A percentile compares a stretch with the other conserved stretches of the same genome.
These are phyloP conservation scores for Fusarium kyushuense DNA, from an alignment of 2,329 filamentous ascomycete genomes.

Conservation along the genomic window DNA sequence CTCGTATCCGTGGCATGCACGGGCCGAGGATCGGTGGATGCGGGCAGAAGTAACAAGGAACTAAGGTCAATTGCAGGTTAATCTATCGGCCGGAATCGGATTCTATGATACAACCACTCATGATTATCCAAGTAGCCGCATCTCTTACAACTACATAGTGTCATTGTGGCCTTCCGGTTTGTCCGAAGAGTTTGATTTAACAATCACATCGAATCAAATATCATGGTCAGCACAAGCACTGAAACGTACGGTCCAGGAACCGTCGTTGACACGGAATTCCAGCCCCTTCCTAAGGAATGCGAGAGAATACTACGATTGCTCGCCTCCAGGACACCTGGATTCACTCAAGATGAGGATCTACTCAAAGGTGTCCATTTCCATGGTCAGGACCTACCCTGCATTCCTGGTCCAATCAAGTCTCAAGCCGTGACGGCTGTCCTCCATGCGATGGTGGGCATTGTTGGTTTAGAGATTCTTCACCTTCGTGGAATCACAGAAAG, in stretches of 20 bases:
- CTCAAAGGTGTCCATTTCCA: not conserved
- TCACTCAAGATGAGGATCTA: not conserved
- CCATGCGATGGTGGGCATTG: not conserved
- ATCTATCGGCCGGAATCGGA: not conserved
- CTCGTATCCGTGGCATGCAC: not conserved
- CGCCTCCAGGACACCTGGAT: not conserved
- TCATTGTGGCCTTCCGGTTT: not conserved
- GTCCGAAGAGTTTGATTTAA: not conserved
- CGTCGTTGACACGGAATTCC: not conserved
- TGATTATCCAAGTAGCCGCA: not conserved
- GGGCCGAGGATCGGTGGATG: not conserved
- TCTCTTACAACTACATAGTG: not conserved
- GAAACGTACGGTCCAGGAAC: slow-evolving; percentile 2
- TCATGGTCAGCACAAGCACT: not conserved
- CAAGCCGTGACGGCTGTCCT: not conserved
- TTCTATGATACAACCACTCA: not conserved
- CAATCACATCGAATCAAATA: not conserved
- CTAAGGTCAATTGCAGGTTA: no score
- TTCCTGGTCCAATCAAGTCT: not conserved
- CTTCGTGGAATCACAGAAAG: not conserved
- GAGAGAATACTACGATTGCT: not conserved
- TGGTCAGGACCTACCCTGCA: not conserved
- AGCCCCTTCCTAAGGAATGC: not conserved
- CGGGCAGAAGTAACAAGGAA: no score
- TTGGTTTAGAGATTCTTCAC: not conserved